A percentile compares a stretch with the other conserved stretches of the same genome.
Conservation (phyloP, 2,329 filamentous ascomycete species). For the Hypoxylon sp. region DNA sequence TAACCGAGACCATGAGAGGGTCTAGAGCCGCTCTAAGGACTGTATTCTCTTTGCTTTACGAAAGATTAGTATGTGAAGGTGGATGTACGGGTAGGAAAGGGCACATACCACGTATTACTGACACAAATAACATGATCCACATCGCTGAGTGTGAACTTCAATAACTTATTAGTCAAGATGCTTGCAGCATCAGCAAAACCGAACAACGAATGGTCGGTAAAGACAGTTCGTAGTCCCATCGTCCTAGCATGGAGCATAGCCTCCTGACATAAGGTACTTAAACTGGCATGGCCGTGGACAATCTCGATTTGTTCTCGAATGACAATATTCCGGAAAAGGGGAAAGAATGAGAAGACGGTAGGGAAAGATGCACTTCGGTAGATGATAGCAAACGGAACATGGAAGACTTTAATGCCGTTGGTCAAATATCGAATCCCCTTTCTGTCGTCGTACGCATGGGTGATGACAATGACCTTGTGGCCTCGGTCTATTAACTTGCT, state of each 20-base stretch:
- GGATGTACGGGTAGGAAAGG: conserved; percentile 1
- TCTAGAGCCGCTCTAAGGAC: conserved; percentile 93
- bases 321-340: conserved; percentile 95
- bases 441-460: conserved; percentile 90
- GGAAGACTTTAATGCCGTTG: conserved; percentile 97
- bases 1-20: conserved; percentile 96
- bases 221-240: conserved; percentile 95
- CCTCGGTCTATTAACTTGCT: conserved; percentile 96
- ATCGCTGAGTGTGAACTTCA: conserved; percentile 96
- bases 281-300: conserved; percentile 94
- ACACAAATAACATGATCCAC: conserved; percentile 99
- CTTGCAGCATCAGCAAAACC: conserved; percentile 96
- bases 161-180: conserved; percentile 94
- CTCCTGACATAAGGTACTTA: conserved; percentile 93
- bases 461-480: conserved; percentile 98
- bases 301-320: conserved; percentile 96
- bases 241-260: conserved; percentile 93
- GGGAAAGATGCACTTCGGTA: conserved; percentile 94
- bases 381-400: conserved; percentile 94
- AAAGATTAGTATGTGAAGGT: conserved; percentile 42
- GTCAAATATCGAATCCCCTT: conserved; percentile 95
- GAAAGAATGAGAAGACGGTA: conserved; percentile 98
- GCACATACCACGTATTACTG: conserved; percentile 87
- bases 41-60: conserved; percentile 94
- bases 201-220: conserved; percentile 97